Evolutionary conservation across 176 grass and related monocot genomes (phyloP).

Genomic region (Musa troglodytarum): DNA sequence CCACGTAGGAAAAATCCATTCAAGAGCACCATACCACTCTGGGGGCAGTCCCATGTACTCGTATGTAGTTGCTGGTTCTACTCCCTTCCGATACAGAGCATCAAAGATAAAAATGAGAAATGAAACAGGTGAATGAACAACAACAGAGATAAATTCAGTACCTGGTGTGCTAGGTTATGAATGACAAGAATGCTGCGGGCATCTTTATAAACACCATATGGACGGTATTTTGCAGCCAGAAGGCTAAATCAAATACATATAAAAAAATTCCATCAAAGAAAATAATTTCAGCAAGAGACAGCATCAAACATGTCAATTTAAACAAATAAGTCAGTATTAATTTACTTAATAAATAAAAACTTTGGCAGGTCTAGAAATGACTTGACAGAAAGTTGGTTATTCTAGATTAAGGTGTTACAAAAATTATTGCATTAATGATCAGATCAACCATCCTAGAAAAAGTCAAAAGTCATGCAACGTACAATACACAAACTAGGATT

Average conservation of each 20-base stretch:
- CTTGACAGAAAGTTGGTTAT: too few relatives aligned
- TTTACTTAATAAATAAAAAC: too few relatives aligned
- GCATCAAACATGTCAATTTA: too few relatives aligned
- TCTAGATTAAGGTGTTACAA: too few relatives aligned
- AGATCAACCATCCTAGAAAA: too few relatives aligned
- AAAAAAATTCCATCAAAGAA: not conserved
- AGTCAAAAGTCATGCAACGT: too few relatives aligned
- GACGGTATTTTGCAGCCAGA: conserved; percentile 85
- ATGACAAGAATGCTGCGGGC: conserved; percentile 77
- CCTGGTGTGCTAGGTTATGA: conserved; percentile 98
- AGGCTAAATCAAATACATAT: conserved; percentile 36
- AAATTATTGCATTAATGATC: too few relatives aligned
- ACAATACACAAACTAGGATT: too few relatives aligned
- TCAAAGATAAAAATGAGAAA: not conserved
- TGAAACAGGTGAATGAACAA: conserved; percentile 3
- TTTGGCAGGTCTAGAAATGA: too few relatives aligned
- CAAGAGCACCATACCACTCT: conserved; percentile 92
- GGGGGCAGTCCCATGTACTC: conserved; percentile 57
- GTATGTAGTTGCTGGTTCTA: conserved; percentile 89
- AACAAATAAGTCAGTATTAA: too few relatives aligned
- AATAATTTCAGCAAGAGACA: not conserved
- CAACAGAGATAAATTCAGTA: conserved; percentile 19
- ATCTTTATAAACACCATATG: conserved; percentile 88
- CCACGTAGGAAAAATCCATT: conserved; percentile 95
- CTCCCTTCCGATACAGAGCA: conserved; percentile 41